Percentiles rank a stretch among this genome's conserved stretches.
Evolutionary conservation across 108 stramenopile species (phyloP).

Genomic region (Nitzschia palea): DNA sequence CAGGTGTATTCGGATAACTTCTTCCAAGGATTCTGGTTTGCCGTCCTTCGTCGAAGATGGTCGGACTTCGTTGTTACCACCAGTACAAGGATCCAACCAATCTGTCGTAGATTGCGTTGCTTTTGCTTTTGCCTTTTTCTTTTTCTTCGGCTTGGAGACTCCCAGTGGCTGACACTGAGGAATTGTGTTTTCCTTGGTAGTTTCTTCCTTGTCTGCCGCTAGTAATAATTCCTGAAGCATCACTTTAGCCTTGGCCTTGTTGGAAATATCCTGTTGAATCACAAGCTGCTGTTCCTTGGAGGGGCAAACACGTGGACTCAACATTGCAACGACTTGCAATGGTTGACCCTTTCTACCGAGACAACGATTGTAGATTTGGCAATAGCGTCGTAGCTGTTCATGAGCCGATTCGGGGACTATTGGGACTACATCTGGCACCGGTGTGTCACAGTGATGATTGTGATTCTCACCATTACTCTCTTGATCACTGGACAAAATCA

Average conservation of each 20-base stretch:
- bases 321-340: too few relatives aligned
- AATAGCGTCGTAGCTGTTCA: neutral
- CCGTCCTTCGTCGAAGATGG: neutral
- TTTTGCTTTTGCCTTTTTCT: neutral
- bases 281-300: neutral
- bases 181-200: neutral
- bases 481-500: neutral
- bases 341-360: too few relatives aligned
- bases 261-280: neutral
- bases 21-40: neutral
- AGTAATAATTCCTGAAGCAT: neutral
- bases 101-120: neutral
- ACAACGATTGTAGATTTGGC: too few relatives aligned
- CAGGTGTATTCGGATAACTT: neutral
- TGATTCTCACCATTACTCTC: neutral
- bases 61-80: neutral
- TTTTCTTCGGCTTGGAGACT: neutral
- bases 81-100: neutral
- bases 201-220: neutral
- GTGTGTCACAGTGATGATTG: neutral
- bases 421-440: neutral
- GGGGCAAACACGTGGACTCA: neutral
- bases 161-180: neutral
- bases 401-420: neutral
- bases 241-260: neutral